Evolutionary conservation across 192 early-diverging fungal species (phyloP), one percentile per base, ranked within the genome.

Genomic region (Powellomyces hirtus): DNA sequence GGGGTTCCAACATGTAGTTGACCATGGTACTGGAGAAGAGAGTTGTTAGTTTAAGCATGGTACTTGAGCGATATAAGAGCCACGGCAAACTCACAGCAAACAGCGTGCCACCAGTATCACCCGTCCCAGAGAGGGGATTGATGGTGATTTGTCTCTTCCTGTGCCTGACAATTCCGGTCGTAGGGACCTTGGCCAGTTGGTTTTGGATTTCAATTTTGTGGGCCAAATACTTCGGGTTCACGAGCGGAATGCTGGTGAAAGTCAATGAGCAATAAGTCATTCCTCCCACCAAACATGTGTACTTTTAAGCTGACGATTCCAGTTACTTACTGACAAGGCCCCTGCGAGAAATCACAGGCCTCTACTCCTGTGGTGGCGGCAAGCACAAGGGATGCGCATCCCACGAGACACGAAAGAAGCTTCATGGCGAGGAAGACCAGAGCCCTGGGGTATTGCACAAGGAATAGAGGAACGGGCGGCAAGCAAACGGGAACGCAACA

Each of bases 1-100:
- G 81, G 81, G 2, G 78, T 78, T 20, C 81, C 81, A 29, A 83
- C 42, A 10, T 49, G 20, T 5, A 82, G 50, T 6, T 7, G 11
- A 6, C 53, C 75, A 14, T 66, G 63, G 50, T 78, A 78, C 62
- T 69, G 22, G 11, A 53, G 7, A 35, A 13, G 24, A 20, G 35
- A 55, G 30, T 14, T 42, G n/a, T 66, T 38, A 14, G 27, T 16
- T 63, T 63, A n/a, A n/a, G n/a, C n/a, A n/a, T n/a, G n/a, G n/a
- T n/a, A n/a, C n/a, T n/a, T n/a, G n/a, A 1, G 51, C 37, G 11
- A 11, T 1, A 42, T 42, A 10, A 42, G n/a, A 42, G 40, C 10
- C 11, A 42, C 10, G 40, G 11, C 14, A 30, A 37, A 49, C 37
- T 11, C 31, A 63, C 62, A n/a, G 64, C 46, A 66, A 66, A 66